Percentiles rank a stretch among this genome's conserved stretches.
Conservation (phyloP, 1,139 yeast genomes). For the Scheffersomyces insectosa region DNA sequence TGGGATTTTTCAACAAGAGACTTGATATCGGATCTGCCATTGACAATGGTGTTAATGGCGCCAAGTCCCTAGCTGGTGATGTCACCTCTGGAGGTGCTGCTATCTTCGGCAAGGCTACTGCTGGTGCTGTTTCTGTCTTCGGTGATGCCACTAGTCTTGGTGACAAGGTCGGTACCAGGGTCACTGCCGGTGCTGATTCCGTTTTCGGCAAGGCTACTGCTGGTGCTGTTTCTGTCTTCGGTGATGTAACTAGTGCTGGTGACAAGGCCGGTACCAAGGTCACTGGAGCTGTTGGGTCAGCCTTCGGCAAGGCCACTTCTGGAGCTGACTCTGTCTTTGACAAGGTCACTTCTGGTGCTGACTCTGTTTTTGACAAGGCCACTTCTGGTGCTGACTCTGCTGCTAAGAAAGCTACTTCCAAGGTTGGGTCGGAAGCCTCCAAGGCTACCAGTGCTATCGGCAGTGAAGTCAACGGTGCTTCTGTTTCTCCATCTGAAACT, state of each 20-base stretch:
- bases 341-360: constrained; percentile 14
- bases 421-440: constrained; percentile 3
- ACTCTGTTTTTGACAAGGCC: constrained; percentile 10
- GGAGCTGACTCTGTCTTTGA: not conserved
- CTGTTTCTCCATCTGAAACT: constrained; percentile 4
- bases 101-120: constrained; percentile 13
- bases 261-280: constrained; percentile 5
- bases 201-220: constrained; percentile 8
- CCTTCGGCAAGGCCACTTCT: constrained; percentile 8
- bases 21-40: constrained; percentile 5
- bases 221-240: constrained; percentile 10
- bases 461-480: constrained; percentile 6
- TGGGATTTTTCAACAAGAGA: not conserved
- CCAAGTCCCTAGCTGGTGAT: constrained; percentile 10
- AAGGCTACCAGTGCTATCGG: constrained; percentile 9
- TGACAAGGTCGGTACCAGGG: constrained; percentile 8
- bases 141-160: constrained; percentile 4
- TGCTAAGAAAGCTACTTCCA: constrained; percentile 1
- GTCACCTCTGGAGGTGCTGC: constrained; percentile 9
- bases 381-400: constrained; percentile 11
- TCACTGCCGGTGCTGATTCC: constrained; percentile 9
- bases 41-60: constrained; percentile 5
- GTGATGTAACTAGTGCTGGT: constrained; percentile 12
- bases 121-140: constrained; percentile 11
- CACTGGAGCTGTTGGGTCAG: constrained; percentile 4